A percentile compares a stretch with the other conserved stretches of the same genome.
These are phyloP conservation scores for Spatholobus suberectus DNA, from an alignment of 306 rosid species.

Conservation along the genomic window DNA sequence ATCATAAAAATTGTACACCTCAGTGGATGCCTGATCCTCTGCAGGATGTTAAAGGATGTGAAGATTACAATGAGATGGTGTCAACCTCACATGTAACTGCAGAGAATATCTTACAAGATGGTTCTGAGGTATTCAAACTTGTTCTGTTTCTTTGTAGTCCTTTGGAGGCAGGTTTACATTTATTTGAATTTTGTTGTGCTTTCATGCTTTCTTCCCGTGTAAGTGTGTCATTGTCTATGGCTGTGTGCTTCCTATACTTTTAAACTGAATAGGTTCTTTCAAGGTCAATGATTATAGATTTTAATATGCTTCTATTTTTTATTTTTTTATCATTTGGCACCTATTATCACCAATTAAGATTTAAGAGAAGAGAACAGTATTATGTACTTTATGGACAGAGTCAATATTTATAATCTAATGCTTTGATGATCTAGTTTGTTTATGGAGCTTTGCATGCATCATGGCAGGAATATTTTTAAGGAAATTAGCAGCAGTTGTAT, in stretches of 20 bases:
- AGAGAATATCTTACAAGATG: conserved; percentile 42
- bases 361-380: conserved; percentile 25
- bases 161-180: conserved; percentile 5
- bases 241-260: neutral
- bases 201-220: neutral
- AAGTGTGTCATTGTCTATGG: neutral
- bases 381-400: neutral
- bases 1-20: conserved; percentile 36
- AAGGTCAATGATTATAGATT: conserved; percentile 9
- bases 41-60: conserved; percentile 42
- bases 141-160: conserved; percentile 10
- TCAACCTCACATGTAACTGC: conserved; percentile 43
- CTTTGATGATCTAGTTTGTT: conserved; percentile 23
- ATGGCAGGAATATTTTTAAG: neutral
- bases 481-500: conserved; percentile 29
- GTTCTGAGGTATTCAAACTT: conserved; percentile 53
- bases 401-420: conserved; percentile 15
- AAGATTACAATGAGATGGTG: conserved; percentile 40
- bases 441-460: conserved; percentile 36
- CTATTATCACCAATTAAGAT: conserved; percentile 28
- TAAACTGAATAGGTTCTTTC: neutral
- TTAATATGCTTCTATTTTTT: neutral
- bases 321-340: neutral
- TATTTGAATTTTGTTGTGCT: neutral
- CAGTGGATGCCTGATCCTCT: conserved; percentile 41